Base-by-base conservation (phyloP, 2,329 filamentous ascomycete species). In the Orbilia oligospora region DNA sequence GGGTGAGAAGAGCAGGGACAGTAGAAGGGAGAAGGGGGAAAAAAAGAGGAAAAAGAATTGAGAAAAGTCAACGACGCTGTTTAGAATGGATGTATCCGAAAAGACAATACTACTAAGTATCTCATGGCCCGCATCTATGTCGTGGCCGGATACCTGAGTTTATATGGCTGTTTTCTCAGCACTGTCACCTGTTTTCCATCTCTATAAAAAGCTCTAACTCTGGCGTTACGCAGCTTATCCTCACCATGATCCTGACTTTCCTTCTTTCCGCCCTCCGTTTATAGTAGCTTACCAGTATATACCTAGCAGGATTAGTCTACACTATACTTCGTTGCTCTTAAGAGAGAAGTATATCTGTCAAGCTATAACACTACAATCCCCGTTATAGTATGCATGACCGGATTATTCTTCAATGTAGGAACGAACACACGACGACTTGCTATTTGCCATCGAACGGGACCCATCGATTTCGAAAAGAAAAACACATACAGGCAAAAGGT, bases 241-340 rank as follows among this genome's bases (percentile, higher is more conserved):
- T 44, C 56, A 36, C 14, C 36, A 61, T 30, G 27, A 30, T 65
- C 72, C 66, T 61, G 55, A 48, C 63, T 71, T 16, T 55, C 53
- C 53, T 65, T 61, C 51, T 66, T 66, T 63, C 72, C 73, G 61
- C 73, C 71, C 61, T 67, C 67, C 73, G 71, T 64, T 77, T 71
- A 77, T 71, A 77, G 55, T 55, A 67, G 49, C 67, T 67, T 71
- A 67, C 67, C 51, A 49, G 67, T 71, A 71, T 77, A 68, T 63
- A 46, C 71, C 56, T 33, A 67, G 56, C 58, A 70, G 67, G 49
- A 71, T 71, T 77, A 68, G 51, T 56, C 49, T 61, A 61, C 24
- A 64, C 36, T 66, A 36, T 63, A 58, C 48, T 36, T 65, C 44
- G 41, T 20, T 65, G 56, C 56, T 55, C 53, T 63, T 63, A 61